phyloP scores from a whole-genome alignment of 345 rosid genomes.

The Eutrema yunnanense region DNA sequence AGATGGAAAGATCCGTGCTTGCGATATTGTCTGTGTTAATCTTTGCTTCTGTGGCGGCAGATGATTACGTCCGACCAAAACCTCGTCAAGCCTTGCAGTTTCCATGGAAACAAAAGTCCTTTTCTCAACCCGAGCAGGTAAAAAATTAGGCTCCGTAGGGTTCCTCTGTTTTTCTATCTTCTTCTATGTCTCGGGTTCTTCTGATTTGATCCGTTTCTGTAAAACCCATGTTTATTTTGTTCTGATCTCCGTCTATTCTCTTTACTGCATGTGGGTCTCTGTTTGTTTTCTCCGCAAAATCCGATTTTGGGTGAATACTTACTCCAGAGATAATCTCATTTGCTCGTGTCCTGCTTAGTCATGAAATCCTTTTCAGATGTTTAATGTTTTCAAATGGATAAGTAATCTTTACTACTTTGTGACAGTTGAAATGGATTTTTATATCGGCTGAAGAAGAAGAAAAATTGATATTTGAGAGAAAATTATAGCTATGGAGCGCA shows the following conservation, averaged over 20 bases:
- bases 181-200: background rate
- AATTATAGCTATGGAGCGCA: background rate
- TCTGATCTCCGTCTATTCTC: background rate
- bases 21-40: slow-evolving; percentile 19
- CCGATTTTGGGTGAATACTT: background rate
- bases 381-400: background rate
- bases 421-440: background rate
- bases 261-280: slow-evolving; percentile 12
- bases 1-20: slow-evolving; percentile 25
- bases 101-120: slow-evolving; percentile 45
- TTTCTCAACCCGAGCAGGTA: slow-evolving; percentile 80
- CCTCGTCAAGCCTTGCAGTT: slow-evolving; percentile 73
- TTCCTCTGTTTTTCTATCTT: slow-evolving; percentile 1
- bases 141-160: background rate
- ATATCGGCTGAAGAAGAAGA: background rate
- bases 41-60: slow-evolving; percentile 37
- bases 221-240: background rate
- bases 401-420: background rate
- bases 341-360: background rate
- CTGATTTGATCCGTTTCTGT: background rate
- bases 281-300: background rate
- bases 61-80: slow-evolving; percentile 60
- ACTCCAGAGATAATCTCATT: background rate
- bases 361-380: background rate
- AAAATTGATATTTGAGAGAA: background rate